These are phyloP conservation scores for Prunus mira DNA, from an alignment of 306 rosid species.

Conservation along the genomic window DNA sequence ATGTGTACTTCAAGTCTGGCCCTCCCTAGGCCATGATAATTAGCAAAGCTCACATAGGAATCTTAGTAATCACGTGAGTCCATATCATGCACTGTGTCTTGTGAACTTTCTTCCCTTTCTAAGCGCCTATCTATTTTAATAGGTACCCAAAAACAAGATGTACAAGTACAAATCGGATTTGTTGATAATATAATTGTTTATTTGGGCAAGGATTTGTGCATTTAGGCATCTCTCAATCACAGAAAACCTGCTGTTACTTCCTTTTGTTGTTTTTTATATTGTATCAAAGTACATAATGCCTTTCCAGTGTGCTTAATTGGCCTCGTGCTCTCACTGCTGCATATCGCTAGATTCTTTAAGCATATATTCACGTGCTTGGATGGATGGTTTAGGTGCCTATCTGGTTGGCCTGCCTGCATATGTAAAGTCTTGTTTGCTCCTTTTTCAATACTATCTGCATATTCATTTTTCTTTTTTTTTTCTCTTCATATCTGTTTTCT, in stretches of 20 bases:
- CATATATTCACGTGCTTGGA: conserved; percentile 32
- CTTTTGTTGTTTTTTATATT: conserved; percentile 30
- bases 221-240: not conserved
- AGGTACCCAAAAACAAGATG: not conserved
- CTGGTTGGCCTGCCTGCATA: conserved; percentile 24
- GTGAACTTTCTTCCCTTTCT: not conserved
- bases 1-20: not conserved
- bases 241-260: conserved; percentile 6
- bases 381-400: conserved; percentile 17
- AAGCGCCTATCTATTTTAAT: conserved; percentile 3
- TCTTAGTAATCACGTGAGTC: conserved; percentile 26
- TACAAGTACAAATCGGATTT: not conserved
- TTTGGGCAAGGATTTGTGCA: not conserved
- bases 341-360: conserved; percentile 12
- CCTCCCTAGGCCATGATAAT: not conserved
- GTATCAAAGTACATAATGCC: conserved; percentile 59
- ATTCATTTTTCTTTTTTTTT: not conserved
- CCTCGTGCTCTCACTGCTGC: conserved; percentile 14
- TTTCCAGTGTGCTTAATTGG: conserved; percentile 39
- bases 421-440: conserved; percentile 8
- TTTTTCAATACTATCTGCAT: not conserved
- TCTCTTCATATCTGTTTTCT: no score
- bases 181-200: no score
- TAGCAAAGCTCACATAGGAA: not conserved
- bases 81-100: not conserved